Conservation (phyloP, 2,329 filamentous ascomycete species). For the Coniella vitis region DNA sequence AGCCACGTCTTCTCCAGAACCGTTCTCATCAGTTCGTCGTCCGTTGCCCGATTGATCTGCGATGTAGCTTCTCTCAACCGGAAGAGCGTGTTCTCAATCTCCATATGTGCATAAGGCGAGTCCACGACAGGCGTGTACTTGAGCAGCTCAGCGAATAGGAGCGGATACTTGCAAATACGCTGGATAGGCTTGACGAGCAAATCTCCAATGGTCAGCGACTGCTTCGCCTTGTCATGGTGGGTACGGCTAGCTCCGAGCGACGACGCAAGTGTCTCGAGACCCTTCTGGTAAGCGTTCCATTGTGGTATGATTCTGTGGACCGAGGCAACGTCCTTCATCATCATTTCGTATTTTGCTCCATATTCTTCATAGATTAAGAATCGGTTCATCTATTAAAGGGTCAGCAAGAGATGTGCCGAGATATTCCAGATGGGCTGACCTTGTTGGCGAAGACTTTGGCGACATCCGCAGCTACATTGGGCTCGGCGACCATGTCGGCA, state of each 20-base stretch:
- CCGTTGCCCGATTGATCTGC: constrained; percentile 78
- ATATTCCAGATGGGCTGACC: constrained; percentile 27
- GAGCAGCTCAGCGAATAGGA: constrained; percentile 77
- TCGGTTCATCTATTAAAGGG: constrained; percentile 56
- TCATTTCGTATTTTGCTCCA: constrained; percentile 79
- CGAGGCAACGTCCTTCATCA: constrained; percentile 69
- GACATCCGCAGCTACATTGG: constrained; percentile 52
- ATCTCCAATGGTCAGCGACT: constrained; percentile 76
- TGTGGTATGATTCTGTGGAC: constrained; percentile 61
- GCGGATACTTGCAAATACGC: constrained; percentile 81
- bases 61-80: constrained; percentile 67
- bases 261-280: constrained; percentile 75
- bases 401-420: not conserved
- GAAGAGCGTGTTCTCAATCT: constrained; percentile 67
- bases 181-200: constrained; percentile 95
- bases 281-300: constrained; percentile 77
- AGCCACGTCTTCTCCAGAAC: constrained; percentile 77
- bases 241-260: constrained; percentile 65
- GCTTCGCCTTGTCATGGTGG: constrained; percentile 56
- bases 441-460: constrained; percentile 54
- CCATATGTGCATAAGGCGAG: constrained; percentile 74
- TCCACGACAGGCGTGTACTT: constrained; percentile 79
- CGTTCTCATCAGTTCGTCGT: constrained; percentile 62
- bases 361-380: constrained; percentile 92
- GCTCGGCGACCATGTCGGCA: constrained; percentile 49